phyloP scores from a whole-genome alignment of 306 rosid species.

The Vigna mungo region DNA sequence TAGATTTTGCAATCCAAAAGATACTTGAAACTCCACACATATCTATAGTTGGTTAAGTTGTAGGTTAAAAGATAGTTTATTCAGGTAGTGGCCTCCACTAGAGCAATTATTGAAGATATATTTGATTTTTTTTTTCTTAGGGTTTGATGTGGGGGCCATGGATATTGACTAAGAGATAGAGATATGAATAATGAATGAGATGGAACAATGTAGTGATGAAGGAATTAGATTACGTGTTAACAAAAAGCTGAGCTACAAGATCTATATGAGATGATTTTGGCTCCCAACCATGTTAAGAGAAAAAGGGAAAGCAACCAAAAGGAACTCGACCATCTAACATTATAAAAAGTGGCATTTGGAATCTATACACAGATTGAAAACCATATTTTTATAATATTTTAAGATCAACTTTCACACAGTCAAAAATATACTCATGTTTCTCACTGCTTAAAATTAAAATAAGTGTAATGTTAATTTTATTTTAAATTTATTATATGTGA shows the following conservation, averaged over 20 bases:
- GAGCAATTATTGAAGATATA: conserved; percentile 56
- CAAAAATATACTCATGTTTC: too few relatives aligned
- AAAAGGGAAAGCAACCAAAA: conserved; percentile 44
- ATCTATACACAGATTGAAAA: conserved; percentile 39
- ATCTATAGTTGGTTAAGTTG: conserved; percentile 19
- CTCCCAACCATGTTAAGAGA: conserved; percentile 53
- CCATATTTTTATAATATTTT: conserved; percentile 27
- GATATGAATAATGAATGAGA: conserved; percentile 40
- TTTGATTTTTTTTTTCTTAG: conserved; percentile 56
- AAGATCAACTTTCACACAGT: neutral
- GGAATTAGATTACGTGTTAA: conserved; percentile 72
- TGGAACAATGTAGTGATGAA: conserved; percentile 66
- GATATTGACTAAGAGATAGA: conserved; percentile 59
- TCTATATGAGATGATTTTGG: conserved; percentile 69
- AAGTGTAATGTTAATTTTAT: too few relatives aligned
- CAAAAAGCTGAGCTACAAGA: conserved; percentile 69
- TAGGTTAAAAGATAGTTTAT: conserved; percentile 40
- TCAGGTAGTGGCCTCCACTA: conserved; percentile 80
- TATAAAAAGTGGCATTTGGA: conserved; percentile 51
- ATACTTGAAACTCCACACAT: neutral
- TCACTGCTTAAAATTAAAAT: too few relatives aligned
- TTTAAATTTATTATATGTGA: too few relatives aligned
- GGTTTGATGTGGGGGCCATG: conserved; percentile 55
- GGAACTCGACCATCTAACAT: conserved; percentile 34
- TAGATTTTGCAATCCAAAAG: conserved; percentile 16